Evolutionary conservation across 805 yeast genomes (phyloP), one percentile per base, ranked within the genome.

Genomic region (Metschnikowia cerradonensis): DNA sequence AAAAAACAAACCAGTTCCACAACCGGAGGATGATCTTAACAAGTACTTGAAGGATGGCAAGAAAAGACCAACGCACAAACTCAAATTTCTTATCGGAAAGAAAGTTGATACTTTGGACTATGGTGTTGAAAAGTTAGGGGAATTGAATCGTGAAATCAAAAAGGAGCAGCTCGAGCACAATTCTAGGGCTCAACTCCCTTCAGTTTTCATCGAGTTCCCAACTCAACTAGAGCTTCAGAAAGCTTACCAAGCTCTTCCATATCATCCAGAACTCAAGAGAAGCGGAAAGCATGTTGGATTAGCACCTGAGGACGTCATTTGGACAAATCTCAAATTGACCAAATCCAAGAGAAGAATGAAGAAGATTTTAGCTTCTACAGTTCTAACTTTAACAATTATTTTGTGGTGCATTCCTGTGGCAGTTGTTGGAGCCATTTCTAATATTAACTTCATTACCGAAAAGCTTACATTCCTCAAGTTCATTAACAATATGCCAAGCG

Each of bases 351-450:
- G 96, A 67, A 65, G 76, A 41, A 54, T 78, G 20, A 85, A 83
- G 71, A 77, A 75, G 51, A 50, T 79, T 22, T 71, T 78, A 48
- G 92, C 96, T 1, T 76, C 74, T 49, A 74, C 88, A 14, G 71
- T 90, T 45, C 75, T 87, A 61, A 81, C 87, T 23, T 61, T 81
- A 52, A 72, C 85, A 68, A 82, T 92, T 54, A 80, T 92, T 44
- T 90, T 90, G 71, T 92, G 98, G 98, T 84, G 96, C 40, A 83
- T 92, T 60, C 99, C 99, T 8, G 97, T 92, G 37, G 96, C 97
- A n/a, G 90, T 90, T 61, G 96, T 92, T 47, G 98, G 98, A 80
- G 79, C 83, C 60, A 85, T 94, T 56, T 92, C 98, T 22, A 94
- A 92, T 69, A 80, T 92, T 59, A 82, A 85, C 57, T 84, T 78